phyloP scores from a whole-genome alignment of 176 grass and related monocot genomes.

The Rhynchospora pubera region DNA sequence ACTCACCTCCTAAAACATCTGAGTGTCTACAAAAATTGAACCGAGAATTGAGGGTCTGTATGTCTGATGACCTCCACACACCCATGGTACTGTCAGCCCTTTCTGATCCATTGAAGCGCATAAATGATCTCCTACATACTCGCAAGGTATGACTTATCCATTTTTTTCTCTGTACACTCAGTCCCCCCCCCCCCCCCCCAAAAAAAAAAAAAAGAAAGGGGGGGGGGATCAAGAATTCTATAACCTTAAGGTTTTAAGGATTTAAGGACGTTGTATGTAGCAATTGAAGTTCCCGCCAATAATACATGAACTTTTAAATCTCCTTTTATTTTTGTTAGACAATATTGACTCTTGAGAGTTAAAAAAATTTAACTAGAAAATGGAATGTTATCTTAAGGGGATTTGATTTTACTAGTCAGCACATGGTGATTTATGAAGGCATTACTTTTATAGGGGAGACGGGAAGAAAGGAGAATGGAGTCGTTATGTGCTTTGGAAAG shows the following conservation, averaged over 20 bases:
- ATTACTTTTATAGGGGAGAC: conserved; percentile 54
- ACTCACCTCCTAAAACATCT: conserved; percentile 44
- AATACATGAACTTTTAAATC: background rate
- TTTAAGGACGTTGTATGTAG: background rate
- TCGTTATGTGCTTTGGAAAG: conserved; percentile 56
- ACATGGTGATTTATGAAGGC: too few relatives aligned
- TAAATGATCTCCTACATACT: conserved; percentile 83
- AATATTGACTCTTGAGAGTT: background rate
- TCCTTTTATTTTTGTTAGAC: conserved; percentile 8
- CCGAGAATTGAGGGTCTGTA: conserved; percentile 55
- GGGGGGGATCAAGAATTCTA: background rate
- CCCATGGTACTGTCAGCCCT: conserved; percentile 59
- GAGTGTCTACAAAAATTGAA: conserved; percentile 57
- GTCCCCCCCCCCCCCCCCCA: background rate
- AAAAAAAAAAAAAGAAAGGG: background rate
- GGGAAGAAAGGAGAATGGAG: conserved; percentile 54
- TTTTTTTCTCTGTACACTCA: background rate
- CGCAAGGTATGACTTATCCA: conserved; percentile 45
- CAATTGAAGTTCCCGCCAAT: background rate
- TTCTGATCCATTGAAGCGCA: conserved; percentile 73
- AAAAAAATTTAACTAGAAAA: background rate
- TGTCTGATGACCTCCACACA: conserved; percentile 91
- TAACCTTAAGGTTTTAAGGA: background rate
- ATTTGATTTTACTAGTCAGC: background rate
- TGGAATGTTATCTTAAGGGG: background rate